Conservation (phyloP, 2,329 filamentous ascomycete species). For the Pseudocercospora musae region DNA sequence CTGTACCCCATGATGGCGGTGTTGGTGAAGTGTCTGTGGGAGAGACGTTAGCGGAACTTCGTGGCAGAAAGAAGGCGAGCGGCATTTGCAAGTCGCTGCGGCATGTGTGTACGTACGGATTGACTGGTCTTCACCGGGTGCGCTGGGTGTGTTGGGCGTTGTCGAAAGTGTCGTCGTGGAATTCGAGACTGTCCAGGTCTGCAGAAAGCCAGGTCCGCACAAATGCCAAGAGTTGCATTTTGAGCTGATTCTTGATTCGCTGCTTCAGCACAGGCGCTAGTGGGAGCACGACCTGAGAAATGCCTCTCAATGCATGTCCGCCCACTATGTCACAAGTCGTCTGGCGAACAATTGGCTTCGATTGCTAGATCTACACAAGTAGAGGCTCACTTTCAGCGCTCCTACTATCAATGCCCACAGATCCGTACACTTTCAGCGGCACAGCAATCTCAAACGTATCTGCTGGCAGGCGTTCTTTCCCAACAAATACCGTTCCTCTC, state of each 20-base stretch:
- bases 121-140: conserved; percentile 23
- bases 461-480: conserved; percentile 34
- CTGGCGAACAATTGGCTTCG: background rate
- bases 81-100: background rate
- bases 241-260: background rate
- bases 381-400: conserved; percentile 22
- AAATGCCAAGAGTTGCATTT: background rate
- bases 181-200: background rate
- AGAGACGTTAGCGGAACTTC: conserved; percentile 14
- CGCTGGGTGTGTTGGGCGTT: conserved; percentile 21
- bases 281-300: too few relatives aligned
- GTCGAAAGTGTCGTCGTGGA: conserved; percentile 18
- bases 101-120: conserved; percentile 14
- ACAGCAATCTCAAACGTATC: conserved; percentile 40
- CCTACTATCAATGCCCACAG: conserved; percentile 24
- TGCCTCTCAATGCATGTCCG: too few relatives aligned
- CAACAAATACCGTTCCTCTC: conserved; percentile 34
- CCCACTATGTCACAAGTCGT: background rate
- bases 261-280: background rate
- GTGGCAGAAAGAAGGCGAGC: background rate
- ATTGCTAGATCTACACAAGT: conserved; percentile 18
- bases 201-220: background rate
- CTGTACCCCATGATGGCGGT: conserved; percentile 53
- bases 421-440: conserved; percentile 37
- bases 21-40: conserved; percentile 29